These are phyloP conservation scores for Epichloe sylvatica DNA, from an alignment of 2,329 filamentous ascomycete genomes.

Conservation along the genomic window DNA sequence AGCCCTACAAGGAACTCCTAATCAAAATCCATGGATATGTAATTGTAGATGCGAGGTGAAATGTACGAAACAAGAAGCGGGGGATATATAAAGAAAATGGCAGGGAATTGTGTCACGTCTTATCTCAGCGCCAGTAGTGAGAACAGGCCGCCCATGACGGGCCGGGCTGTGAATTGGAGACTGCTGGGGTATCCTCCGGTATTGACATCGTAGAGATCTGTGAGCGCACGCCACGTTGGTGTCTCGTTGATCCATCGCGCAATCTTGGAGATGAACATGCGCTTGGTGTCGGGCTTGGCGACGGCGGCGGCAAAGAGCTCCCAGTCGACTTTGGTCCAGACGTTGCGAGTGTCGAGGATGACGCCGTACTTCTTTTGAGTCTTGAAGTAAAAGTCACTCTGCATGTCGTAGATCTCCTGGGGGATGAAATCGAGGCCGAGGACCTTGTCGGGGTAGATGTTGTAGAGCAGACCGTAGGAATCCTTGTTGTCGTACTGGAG, in stretches of 20 bases:
- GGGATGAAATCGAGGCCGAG: slow-evolving; percentile 64
- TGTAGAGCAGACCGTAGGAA: slow-evolving; percentile 53
- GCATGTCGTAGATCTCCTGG: slow-evolving; percentile 59
- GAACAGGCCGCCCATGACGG: slow-evolving; percentile 71
- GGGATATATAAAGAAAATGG: not conserved
- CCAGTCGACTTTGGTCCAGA: slow-evolving; percentile 81
- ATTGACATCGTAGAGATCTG: slow-evolving; percentile 63
- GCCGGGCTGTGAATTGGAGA: slow-evolving; percentile 61
- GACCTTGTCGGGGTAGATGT: slow-evolving; percentile 65
- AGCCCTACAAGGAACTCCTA: not conserved
- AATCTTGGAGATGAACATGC: slow-evolving; percentile 53
- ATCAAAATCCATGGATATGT: not conserved
- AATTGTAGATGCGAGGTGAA: not conserved
- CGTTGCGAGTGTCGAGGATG: slow-evolving; percentile 66
- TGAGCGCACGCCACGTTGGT: slow-evolving; percentile 53
- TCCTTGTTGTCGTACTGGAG: slow-evolving; percentile 57
- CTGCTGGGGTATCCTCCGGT: slow-evolving; percentile 51
- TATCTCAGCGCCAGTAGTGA: slow-evolving; percentile 51
- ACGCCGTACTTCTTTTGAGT: slow-evolving; percentile 66
- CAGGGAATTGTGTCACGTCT: not conserved
- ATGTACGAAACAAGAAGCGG: not conserved
- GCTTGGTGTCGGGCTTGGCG: slow-evolving; percentile 43
- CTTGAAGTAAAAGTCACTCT: slow-evolving; percentile 61
- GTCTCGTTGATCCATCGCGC: slow-evolving; percentile 66
- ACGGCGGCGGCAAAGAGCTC: slow-evolving; percentile 74